Percentiles rank a stretch among this genome's conserved stretches.
These are phyloP conservation scores for Aspergillus sp. DNA, from an alignment of 2,329 filamentous ascomycete species.

Conservation along the genomic window DNA sequence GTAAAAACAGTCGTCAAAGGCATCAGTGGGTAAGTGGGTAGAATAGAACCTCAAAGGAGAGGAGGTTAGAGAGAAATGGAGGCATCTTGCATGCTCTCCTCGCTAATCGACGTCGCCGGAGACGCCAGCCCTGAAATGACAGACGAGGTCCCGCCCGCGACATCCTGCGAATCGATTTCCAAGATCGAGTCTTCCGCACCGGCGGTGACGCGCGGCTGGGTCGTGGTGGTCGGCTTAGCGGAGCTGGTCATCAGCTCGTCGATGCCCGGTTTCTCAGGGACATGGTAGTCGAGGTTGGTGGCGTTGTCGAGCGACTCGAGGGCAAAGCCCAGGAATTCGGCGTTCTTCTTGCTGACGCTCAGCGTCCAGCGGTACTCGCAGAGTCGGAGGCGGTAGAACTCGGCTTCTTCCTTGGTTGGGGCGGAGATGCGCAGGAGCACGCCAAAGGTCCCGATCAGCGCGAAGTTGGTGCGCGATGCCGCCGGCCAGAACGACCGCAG, in stretches of 20 bases:
- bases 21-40: constrained; percentile 3
- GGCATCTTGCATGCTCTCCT: constrained; percentile 27
- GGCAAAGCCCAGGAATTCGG: constrained; percentile 57
- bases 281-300: constrained; percentile 64
- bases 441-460: constrained; percentile 90
- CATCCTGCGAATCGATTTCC: constrained; percentile 15
- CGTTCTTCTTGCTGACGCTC: constrained; percentile 75
- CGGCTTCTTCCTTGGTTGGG: constrained; percentile 80
- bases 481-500: constrained; percentile 80
- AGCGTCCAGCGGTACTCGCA: constrained; percentile 94
- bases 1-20: constrained; percentile 11
- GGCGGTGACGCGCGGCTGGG: constrained; percentile 14
- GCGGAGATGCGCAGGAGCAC: constrained; percentile 86
- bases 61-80: constrained; percentile 9
- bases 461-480: constrained; percentile 66
- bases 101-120: constrained; percentile 36
- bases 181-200: constrained; percentile 26
- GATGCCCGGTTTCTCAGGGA: constrained; percentile 68
- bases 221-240: constrained; percentile 21
- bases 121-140: constrained; percentile 37
- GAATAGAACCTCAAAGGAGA: not conserved
- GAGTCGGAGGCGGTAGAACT: constrained; percentile 83
- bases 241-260: constrained; percentile 38
- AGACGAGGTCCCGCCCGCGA: constrained; percentile 28
- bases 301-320: constrained; percentile 74